Evolutionary conservation across 257 asterid genomes (phyloP), one percentile per base, ranked within the genome.

Genomic region (Forsythia suspensa): DNA sequence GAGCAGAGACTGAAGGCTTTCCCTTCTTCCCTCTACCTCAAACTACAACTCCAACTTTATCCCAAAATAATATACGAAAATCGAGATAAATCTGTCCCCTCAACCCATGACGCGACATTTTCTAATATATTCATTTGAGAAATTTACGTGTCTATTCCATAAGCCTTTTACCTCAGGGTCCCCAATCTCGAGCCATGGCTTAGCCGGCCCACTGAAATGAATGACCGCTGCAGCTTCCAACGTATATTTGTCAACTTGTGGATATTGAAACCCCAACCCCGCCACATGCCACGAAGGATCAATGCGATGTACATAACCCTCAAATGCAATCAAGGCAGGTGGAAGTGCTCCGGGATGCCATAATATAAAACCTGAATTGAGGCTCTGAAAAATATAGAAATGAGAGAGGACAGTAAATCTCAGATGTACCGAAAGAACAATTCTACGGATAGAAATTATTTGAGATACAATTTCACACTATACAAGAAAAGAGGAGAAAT

Each of bases 151-250:
- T 81, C 80, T 81, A 79, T 72, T 81, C 98, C 98, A 94, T 73
- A 92, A 77, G 39, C 86, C 75, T 71, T 90, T 86, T 79, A 90
- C 81, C 87, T 85, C 90, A 16, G 93, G 79, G 81, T 83, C 77
- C 38, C 86, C 91, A 4, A 92, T 88, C 78, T 86, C 97, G 24
- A 92, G 93, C 98, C 98, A 94, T 10, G 98, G 98, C 87, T 94
- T 94, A 46, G 96, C 98, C 8, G 98, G 94, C 71, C 98, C 98
- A 24, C 96, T 94, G 80, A 90, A 94, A 84, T 94, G 98, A 81
- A 91, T 71, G n/a, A 92, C 96, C 0, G 89, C 92, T 70, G 94
- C 96, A 46, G 85, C 77, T 79, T 83, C 86, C 73, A 90, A 21
- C 75, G 36, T 63, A 13, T 76, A 70, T 71, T 82, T 74, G 52